Base-by-base conservation (phyloP, 2,329 filamentous ascomycete genomes). In the Penicillium sp. region DNA sequence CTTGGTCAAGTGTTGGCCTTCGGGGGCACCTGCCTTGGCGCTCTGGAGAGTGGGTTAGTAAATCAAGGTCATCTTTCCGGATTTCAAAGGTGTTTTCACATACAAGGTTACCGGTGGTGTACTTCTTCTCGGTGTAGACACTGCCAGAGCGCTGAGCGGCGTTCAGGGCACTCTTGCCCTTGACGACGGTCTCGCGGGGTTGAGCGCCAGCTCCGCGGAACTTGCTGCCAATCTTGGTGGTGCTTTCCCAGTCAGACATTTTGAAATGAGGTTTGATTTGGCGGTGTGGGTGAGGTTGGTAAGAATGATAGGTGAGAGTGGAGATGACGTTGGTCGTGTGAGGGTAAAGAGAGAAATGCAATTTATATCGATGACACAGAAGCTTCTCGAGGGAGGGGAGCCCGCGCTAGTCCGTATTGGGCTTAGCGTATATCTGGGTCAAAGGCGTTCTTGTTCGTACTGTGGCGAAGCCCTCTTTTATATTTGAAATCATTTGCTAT, bases 1-100 rank as follows among this genome's bases (percentile, higher is more conserved):
- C 82, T 97, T 97, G 65, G 94, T 97, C 63, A 97, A 83, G 72
- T 90, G 92, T 79, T 99, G 94, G 66, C 94, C 94, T 78, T 97
- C 93, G 63, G 81, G 68, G 51, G 72, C 81, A 58, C 77, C 79
- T 57, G 77, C 53, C 54, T 72, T 72, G 25, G 61, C 65, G 41
- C 80, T 72, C 78, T 82, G 62, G 38, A 15, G 15, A 35, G n/a
- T 18, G 35, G 6, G 53, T 66, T 52, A 63, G 56, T 60, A 32
- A 32, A 46, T 42, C 38, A 46, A 15, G 13, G 25, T 15, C 29
- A 3, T n/a, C 23, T 46, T 12, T 23, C 27, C 4, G 3, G 6
- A 4, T 6, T 38, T 27, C 8, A 21, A 9, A 5, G 12, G 15
- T 10, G 3, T 12, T 31, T 31, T n/a, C 31, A 60, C 50, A 35